A percentile compares a stretch with the other conserved stretches of the same genome.
These are phyloP conservation scores for Chaetomium globosum DNA, from an alignment of 2,329 filamentous ascomycete genomes.

Conservation along the genomic window DNA sequence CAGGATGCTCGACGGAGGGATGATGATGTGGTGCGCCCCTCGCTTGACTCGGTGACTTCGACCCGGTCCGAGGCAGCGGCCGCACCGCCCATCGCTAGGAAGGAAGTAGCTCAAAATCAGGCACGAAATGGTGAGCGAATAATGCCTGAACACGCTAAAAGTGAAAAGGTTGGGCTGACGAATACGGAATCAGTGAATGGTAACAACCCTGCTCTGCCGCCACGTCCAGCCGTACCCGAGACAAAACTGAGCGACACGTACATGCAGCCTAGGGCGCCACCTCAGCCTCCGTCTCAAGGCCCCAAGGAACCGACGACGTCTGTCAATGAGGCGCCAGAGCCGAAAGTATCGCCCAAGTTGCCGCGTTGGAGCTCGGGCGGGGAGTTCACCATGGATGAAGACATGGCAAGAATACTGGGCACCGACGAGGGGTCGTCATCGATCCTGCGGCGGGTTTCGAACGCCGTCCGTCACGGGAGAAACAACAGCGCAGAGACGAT, in stretches of 20 bases:
- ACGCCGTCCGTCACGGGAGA: slow-evolving; percentile 88
- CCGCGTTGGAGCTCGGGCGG: slow-evolving; percentile 77
- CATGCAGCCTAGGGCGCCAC: slow-evolving; percentile 61
- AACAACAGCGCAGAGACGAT: slow-evolving; percentile 75
- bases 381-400: slow-evolving; percentile 93
- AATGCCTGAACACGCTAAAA: slow-evolving; percentile 10
- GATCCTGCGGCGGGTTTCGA: slow-evolving; percentile 85
- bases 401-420: slow-evolving; percentile 85
- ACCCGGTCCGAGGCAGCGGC: slow-evolving; percentile 45
- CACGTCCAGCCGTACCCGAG: slow-evolving; percentile 43
- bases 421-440: slow-evolving; percentile 76
- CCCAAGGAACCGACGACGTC: slow-evolving; percentile 54
- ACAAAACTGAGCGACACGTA: slow-evolving; percentile 56
- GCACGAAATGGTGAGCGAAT: slow-evolving; percentile 50
- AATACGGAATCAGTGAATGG: slow-evolving; percentile 44
- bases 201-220: slow-evolving; percentile 30
- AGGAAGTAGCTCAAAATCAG: slow-evolving; percentile 58
- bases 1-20: slow-evolving; percentile 62
- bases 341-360: slow-evolving; percentile 66
- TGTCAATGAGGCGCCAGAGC: slow-evolving; percentile 45
- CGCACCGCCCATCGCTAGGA: slow-evolving; percentile 61
- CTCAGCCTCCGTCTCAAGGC: slow-evolving; percentile 53
- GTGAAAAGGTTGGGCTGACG: slow-evolving; percentile 27
- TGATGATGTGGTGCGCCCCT: slow-evolving; percentile 52
- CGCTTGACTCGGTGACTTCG: slow-evolving; percentile 49